These are phyloP conservation scores for Pouteria campechiana DNA, from an alignment of 179 eudicot genomes.

Conservation along the genomic window DNA sequence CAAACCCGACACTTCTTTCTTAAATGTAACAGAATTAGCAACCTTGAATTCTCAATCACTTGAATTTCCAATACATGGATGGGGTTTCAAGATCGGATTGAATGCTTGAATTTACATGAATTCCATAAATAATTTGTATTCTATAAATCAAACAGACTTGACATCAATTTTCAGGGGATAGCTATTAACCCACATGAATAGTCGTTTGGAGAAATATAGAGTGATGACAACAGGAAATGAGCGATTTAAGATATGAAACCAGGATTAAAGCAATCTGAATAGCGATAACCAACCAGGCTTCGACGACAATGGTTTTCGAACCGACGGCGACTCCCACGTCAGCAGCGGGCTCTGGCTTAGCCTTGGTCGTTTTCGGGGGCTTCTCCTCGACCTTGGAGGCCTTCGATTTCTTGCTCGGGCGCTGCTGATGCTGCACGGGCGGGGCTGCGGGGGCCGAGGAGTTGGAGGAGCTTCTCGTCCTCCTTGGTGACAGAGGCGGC, in stretches of 20 bases:
- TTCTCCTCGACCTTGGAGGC: not conserved
- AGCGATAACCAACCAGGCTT: not conserved
- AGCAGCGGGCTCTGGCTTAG: not conserved
- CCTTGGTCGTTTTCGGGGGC: not conserved
- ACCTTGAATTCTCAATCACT: no score
- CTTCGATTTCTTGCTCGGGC: not conserved
- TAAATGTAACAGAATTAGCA: no score
- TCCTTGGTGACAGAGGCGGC: constrained; percentile 3
- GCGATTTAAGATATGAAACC: not conserved
- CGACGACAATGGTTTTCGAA: constrained; percentile 1
- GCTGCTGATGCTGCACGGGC: not conserved
- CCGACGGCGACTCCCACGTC: not conserved
- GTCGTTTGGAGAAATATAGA: not conserved
- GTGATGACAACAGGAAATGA: not conserved
- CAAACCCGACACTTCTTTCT: no score
- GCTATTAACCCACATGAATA: no score
- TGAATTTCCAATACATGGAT: no score
- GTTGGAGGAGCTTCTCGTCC: constrained; percentile 7
- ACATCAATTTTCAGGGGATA: no score
- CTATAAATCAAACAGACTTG: no score
- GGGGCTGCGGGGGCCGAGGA: not conserved
- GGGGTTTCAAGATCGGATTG: no score
- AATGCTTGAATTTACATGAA: no score
- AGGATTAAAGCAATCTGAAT: not conserved
- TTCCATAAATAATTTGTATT: no score